These are phyloP conservation scores for Chloranthus sessilifolius DNA, from an alignment of 164 flowering plant species.

Conservation along the genomic window DNA sequence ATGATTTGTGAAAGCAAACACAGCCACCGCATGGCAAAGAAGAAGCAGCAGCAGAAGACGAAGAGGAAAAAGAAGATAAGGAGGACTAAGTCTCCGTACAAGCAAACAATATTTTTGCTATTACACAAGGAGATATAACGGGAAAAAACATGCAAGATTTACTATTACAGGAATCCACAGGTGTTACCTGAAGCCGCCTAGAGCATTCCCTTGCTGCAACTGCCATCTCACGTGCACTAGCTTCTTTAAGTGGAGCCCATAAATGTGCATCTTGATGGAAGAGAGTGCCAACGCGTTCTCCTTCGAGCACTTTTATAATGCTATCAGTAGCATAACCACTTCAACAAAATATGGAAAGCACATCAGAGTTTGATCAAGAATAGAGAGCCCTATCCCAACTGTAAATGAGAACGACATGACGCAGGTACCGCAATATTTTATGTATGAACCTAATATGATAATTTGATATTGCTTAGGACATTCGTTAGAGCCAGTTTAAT, in stretches of 20 bases:
- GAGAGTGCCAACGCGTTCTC: conserved; percentile 78
- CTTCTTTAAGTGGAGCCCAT: conserved; percentile 47
- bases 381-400: neutral
- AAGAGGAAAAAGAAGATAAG: too few species aligned
- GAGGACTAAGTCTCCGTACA: too few species aligned
- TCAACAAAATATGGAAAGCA: conserved; percentile 12
- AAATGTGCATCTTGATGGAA: conserved; percentile 81
- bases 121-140: too few species aligned
- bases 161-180: neutral
- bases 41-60: too few species aligned
- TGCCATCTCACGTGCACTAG: conserved; percentile 81
- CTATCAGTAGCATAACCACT: conserved; percentile 78
- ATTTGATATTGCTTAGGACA: too few species aligned
- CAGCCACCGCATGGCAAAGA: too few species aligned
- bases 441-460: too few species aligned
- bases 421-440: too few species aligned
- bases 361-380: conserved; percentile 11
- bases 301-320: conserved; percentile 71
- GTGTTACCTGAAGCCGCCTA: conserved; percentile 78
- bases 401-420: too few species aligned
- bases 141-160: neutral
- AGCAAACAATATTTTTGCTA: too few species aligned
- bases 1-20: too few species aligned
- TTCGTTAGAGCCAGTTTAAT: too few species aligned
- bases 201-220: conserved; percentile 95